Percentiles rank a stretch among this genome's conserved stretches.
phyloP scores from a whole-genome alignment of 805 yeast species.

The Yarrowia keelungensis region DNA sequence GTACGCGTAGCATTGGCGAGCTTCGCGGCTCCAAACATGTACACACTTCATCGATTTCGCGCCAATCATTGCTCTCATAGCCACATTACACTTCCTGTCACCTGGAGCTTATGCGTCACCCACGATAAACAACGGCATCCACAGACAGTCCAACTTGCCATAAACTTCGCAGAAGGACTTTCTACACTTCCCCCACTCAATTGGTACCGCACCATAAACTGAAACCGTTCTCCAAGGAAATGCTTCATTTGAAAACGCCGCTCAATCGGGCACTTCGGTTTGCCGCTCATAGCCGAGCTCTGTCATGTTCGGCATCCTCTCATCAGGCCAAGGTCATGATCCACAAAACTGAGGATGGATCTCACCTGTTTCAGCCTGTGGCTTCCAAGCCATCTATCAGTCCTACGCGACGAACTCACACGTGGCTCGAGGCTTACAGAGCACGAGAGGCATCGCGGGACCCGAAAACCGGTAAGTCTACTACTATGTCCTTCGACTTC shows the following conservation, averaged over 20 bases:
- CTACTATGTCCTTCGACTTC: conserved; percentile 42
- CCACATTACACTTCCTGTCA: not conserved
- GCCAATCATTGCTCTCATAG: conserved; percentile 1
- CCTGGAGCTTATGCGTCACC: not conserved
- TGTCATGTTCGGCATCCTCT: conserved; percentile 1
- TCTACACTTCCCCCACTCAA: too few species aligned
- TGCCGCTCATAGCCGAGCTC: conserved; percentile 18
- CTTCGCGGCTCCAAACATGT: not conserved
- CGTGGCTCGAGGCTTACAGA: conserved; percentile 86
- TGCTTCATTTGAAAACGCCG: conserved; percentile 10
- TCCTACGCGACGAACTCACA: conserved; percentile 58
- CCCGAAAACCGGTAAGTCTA: conserved; percentile 60
- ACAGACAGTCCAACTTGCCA: not conserved
- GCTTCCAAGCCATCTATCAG: conserved; percentile 48
- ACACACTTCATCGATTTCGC: not conserved
- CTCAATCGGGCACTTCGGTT: not conserved
- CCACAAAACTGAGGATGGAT: conserved; percentile 30
- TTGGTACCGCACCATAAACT: too few species aligned
- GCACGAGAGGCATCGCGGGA: conserved; percentile 80
- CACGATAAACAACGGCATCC: conserved; percentile 3
- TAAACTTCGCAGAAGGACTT: too few species aligned
- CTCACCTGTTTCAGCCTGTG: conserved; percentile 49
- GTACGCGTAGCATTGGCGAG: too few species aligned
- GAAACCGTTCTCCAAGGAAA: not conserved
- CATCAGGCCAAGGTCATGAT: conserved; percentile 29